A percentile compares a stretch with the other conserved stretches of the same genome.
phyloP scores from a whole-genome alignment of 208 protist genomes.

The Lotmaria passim region DNA sequence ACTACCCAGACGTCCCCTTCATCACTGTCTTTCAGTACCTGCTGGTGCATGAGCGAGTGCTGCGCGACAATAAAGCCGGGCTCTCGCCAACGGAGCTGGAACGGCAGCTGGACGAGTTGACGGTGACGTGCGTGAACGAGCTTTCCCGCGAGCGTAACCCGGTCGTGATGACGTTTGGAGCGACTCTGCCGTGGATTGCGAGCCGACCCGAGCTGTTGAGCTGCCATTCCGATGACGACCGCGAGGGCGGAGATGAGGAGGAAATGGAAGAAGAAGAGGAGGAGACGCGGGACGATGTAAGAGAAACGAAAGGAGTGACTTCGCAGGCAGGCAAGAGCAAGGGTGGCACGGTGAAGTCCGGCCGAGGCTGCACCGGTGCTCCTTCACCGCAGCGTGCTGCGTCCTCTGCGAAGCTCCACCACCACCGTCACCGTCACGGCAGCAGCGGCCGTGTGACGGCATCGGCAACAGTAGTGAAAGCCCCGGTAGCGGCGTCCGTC shows the following conservation, averaged over 20 bases:
- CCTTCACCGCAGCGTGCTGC: no score
- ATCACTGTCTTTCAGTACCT: constrained; percentile 9
- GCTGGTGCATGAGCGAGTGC: constrained; percentile 18
- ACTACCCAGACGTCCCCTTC: not conserved
- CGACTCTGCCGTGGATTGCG: constrained; percentile 10
- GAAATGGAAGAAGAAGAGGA: not conserved
- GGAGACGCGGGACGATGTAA: not conserved
- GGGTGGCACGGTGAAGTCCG: no score
- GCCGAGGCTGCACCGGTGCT: no score
- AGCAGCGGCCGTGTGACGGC: not conserved
- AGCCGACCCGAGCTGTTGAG: not conserved
- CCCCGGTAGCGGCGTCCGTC: not conserved
- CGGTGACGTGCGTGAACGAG: constrained; percentile 15
- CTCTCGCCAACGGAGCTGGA: constrained; percentile 23
- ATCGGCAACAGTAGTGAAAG: not conserved
- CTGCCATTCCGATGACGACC: not conserved
- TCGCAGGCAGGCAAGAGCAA: no score
- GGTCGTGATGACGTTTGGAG: constrained; percentile 12
- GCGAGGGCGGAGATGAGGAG: not conserved
- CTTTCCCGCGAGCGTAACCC: constrained; percentile 2
- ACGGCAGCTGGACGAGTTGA: constrained; percentile 30
- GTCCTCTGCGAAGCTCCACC: no score
- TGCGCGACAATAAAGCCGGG: constrained; percentile 15
- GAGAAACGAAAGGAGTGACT: no score
- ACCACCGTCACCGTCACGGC: no score